Evolutionary conservation across 2,329 filamentous ascomycete species (phyloP).

Genomic region (Ustulina deusta): DNA sequence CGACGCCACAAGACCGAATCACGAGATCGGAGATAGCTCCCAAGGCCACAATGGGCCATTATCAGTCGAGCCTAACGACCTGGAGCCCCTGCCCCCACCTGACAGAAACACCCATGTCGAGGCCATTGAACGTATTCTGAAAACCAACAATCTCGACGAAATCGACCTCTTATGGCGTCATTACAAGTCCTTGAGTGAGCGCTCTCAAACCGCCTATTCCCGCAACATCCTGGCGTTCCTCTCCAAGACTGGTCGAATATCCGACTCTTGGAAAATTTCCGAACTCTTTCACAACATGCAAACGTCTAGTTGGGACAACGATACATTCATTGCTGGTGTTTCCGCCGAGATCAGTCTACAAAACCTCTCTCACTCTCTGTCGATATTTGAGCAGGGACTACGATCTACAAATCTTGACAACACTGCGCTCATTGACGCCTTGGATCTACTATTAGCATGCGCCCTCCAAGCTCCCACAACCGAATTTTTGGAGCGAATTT

Average conservation of each 20-base stretch:
- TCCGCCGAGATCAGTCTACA: constrained; percentile 57
- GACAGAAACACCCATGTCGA: constrained; percentile 26
- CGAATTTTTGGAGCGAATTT: constrained; percentile 41
- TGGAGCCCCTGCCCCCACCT: neutral
- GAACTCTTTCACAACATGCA: constrained; percentile 58
- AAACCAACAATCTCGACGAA: constrained; percentile 37
- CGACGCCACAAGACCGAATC: neutral
- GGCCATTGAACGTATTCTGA: constrained; percentile 42
- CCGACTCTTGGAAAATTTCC: constrained; percentile 60
- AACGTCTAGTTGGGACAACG: constrained; percentile 55
- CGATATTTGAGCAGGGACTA: constrained; percentile 56
- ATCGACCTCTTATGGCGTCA: constrained; percentile 59
- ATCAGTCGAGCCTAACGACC: constrained; percentile 5
- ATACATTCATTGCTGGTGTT: constrained; percentile 56
- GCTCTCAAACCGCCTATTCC: constrained; percentile 47
- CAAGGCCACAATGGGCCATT: constrained; percentile 5
- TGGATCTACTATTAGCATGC: constrained; percentile 60
- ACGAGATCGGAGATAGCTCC: neutral
- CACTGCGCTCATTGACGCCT: constrained; percentile 53
- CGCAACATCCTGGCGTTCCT: constrained; percentile 58
- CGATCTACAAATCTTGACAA: constrained; percentile 40
- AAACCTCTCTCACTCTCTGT: constrained; percentile 55
- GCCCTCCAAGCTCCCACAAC: constrained; percentile 50
- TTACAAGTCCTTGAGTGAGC: constrained; percentile 55
- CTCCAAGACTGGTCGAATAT: constrained; percentile 56